Percentiles rank a stretch among this genome's conserved stretches.
Evolutionary conservation across 2,329 filamentous ascomycete genomes (phyloP).

Genomic region (Alternaria viburni): DNA sequence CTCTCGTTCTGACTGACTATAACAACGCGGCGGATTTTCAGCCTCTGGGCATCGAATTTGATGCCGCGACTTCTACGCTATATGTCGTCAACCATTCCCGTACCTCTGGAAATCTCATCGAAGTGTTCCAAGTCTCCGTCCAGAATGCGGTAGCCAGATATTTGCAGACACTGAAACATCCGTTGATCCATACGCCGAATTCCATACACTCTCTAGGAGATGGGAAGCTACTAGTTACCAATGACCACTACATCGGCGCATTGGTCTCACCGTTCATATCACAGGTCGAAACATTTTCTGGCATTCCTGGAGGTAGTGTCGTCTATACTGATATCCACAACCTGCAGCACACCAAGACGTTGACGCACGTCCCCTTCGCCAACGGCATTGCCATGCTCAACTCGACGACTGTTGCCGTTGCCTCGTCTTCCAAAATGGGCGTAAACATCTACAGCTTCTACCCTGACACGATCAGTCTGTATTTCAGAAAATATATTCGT

Average conservation of each 20-base stretch:
- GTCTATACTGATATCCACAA: slow-evolving; percentile 41
- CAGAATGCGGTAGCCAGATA: slow-evolving; percentile 32
- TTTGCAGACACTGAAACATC: slow-evolving; percentile 40
- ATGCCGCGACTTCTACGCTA: slow-evolving; percentile 43
- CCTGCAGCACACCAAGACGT: slow-evolving; percentile 16
- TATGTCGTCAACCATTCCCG: slow-evolving; percentile 51
- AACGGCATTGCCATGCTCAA: slow-evolving; percentile 52
- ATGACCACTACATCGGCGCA: slow-evolving; percentile 51
- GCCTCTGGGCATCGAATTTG: slow-evolving; percentile 51
- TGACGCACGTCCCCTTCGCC: slow-evolving; percentile 49
- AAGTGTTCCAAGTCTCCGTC: slow-evolving; percentile 43
- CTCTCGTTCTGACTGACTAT: slow-evolving; percentile 35
- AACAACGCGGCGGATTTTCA: slow-evolving; percentile 45
- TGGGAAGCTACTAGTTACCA: slow-evolving; percentile 48
- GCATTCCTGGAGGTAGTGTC: slow-evolving; percentile 46
- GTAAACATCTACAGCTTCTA: slow-evolving; percentile 45
- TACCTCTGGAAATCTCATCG: slow-evolving; percentile 31
- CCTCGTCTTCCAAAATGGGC: slow-evolving; percentile 42
- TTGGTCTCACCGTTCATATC: slow-evolving; percentile 33
- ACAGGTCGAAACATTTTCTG: slow-evolving; percentile 49
- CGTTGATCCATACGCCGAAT: slow-evolving; percentile 48
- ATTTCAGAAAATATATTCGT: slow-evolving; percentile 16
- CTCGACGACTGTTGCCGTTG: slow-evolving; percentile 46
- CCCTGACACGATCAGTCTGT: slow-evolving; percentile 12
- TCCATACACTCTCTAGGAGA: slow-evolving; percentile 44